Conservation (phyloP, 2,329 filamentous ascomycete genomes). For the Talaromyces funiculosus region DNA sequence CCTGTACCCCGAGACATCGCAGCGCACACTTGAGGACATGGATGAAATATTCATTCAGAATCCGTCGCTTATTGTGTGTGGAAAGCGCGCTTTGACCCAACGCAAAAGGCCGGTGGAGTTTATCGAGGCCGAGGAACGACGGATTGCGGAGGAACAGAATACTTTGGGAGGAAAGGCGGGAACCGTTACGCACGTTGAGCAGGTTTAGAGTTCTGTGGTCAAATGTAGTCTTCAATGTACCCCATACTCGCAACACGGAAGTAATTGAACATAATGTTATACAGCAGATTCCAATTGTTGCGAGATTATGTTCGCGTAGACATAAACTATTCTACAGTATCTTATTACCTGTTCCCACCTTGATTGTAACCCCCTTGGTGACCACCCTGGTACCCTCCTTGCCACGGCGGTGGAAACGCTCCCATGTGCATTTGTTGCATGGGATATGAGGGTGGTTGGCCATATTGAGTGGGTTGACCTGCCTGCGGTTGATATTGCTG, state of each 20-base stretch:
- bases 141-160: slow-evolving; percentile 7
- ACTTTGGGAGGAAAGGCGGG: background rate
- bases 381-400: slow-evolving; percentile 2
- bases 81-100: slow-evolving; percentile 1
- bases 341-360: background rate
- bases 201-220: background rate
- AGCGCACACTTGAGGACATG: slow-evolving; percentile 12
- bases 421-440: slow-evolving; percentile 28
- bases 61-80: slow-evolving; percentile 1
- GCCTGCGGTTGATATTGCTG: slow-evolving; percentile 9
- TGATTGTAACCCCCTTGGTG: slow-evolving; percentile 10
- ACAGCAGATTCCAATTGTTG: background rate
- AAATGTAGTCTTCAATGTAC: background rate
- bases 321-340: background rate
- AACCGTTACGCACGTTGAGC: slow-evolving; percentile 1
- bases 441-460: slow-evolving; percentile 12
- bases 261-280: background rate
- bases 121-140: slow-evolving; percentile 7
- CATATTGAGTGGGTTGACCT: slow-evolving; percentile 15
- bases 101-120: background rate
- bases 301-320: background rate
- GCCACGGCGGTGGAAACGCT: slow-evolving; percentile 22
- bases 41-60: slow-evolving; percentile 6
- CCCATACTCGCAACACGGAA: background rate
- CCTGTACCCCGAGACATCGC: slow-evolving; percentile 10